Conservation (phyloP, 2,329 filamentous ascomycete species). For the Chaetomium olivaceum region DNA sequence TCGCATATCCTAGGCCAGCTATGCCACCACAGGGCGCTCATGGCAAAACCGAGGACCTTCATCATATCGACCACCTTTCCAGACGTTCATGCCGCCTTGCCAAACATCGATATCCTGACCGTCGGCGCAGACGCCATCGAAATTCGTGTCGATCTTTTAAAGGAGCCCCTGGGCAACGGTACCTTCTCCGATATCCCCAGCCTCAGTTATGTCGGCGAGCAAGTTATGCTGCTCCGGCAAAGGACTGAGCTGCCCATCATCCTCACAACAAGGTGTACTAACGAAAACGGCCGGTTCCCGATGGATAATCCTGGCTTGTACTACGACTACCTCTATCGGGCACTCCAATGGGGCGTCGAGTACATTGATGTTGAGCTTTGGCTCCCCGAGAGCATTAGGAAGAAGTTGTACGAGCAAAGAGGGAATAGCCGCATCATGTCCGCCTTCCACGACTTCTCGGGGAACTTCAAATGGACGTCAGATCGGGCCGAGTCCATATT, state of each 20-base stretch:
- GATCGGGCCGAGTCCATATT: constrained; percentile 71
- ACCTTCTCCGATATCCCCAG: constrained; percentile 68
- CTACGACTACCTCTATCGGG: constrained; percentile 77
- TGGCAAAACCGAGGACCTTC: constrained; percentile 76
- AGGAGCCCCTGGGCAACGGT: constrained; percentile 67
- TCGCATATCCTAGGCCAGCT: constrained; percentile 79
- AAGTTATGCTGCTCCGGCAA: constrained; percentile 80
- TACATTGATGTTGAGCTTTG: constrained; percentile 89
- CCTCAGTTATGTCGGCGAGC: constrained; percentile 80
- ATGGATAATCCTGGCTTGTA: constrained; percentile 77
- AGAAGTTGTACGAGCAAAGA: constrained; percentile 65
- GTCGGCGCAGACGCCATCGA: constrained; percentile 86
- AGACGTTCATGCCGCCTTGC: constrained; percentile 77
- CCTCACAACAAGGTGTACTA: constrained; percentile 79
- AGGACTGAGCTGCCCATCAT: constrained; percentile 87
- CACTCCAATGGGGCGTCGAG: constrained; percentile 86
- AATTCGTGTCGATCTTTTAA: constrained; percentile 77
- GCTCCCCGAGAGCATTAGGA: constrained; percentile 75
- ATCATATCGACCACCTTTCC: constrained; percentile 88
- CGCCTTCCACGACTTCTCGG: constrained; percentile 88
- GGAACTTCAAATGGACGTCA: constrained; percentile 80
- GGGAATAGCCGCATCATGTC: constrained; percentile 85
- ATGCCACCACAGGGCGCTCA: constrained; percentile 73
- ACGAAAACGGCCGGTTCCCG: constrained; percentile 80
- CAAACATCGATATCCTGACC: constrained; percentile 83